Evolutionary conservation across 306 rosid genomes (phyloP), one percentile per base, ranked within the genome.

Genomic region (Castanea mollissima): DNA sequence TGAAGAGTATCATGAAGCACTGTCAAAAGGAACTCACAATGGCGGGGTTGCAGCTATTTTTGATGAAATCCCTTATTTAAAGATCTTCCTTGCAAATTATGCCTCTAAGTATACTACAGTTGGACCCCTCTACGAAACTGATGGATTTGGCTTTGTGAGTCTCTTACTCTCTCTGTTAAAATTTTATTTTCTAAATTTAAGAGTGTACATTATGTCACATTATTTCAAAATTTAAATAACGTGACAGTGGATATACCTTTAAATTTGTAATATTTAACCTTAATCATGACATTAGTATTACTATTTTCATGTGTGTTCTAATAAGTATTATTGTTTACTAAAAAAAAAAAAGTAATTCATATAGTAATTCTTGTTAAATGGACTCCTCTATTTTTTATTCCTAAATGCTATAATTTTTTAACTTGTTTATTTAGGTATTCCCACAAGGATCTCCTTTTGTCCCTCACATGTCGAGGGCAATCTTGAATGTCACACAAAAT

Each of bases 1-100:
- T 19, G 78, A 82, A 13, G 84, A 81, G 1, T 82, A 75, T 72
- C 74, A 70, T 4, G 4, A 80, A 4, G 85, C 87, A 12, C 65
- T 89, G 19, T 72, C 80, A 0, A 46, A 11, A 0, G 54, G 54
- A 46, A 46, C 15, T 1, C 0, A 0, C 31, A 81, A 80, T 44
- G 91, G 84, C 2, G 81, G 83, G 20, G 88, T 89, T 10, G 85
- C 80, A 21, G 87, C 88, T 49, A 69, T 84, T 16, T 79, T 84
- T 31, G 84, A 84, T 57, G 92, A 88, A 72, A 69, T 86, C 20
- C 73, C 84, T 23, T 78, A 58, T 29, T 0, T 46, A 2, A 46
- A 46, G 54, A 0, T 46, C 13, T 46, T 11, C 15, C 4, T 46
- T 2, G 4, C 52, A 2, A 46, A 46, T 2, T 46, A 46, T 76